Conservation (phyloP, 345 rosid genomes). For the Draba incana region DNA sequence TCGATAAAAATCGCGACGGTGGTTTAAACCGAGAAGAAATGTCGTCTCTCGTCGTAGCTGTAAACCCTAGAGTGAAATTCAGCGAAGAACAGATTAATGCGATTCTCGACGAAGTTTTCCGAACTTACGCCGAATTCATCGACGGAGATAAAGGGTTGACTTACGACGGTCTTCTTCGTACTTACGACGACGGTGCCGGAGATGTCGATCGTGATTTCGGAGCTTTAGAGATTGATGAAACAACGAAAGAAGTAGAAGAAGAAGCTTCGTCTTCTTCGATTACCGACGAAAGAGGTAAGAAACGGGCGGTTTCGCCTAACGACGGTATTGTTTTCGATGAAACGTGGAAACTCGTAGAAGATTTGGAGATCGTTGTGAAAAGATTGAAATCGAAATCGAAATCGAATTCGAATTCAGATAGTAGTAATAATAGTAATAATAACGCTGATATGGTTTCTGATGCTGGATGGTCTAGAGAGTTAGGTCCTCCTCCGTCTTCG, state of each 20-base stretch:
- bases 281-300: too few species aligned
- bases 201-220: conserved; percentile 98
- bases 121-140: conserved; percentile 89
- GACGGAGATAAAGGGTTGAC: conserved; percentile 84
- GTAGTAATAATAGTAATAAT: background rate
- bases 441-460: conserved; percentile 86
- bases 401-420: conserved; percentile 52
- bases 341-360: conserved; percentile 94
- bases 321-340: conserved; percentile 97
- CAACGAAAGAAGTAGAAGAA: conserved; percentile 64
- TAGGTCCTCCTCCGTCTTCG: conserved; percentile 62
- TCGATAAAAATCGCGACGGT: conserved; percentile 81
- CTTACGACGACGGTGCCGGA: conserved; percentile 98
- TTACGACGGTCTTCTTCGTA: conserved; percentile 84
- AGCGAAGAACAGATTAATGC: conserved; percentile 97
- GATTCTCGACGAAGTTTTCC: conserved; percentile 93
- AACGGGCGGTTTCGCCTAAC: conserved; percentile 90
- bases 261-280: conserved; percentile 59
- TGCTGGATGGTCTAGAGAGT: conserved; percentile 79
- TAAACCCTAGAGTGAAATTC: conserved; percentile 94
- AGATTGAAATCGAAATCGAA: conserved; percentile 82
- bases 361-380: conserved; percentile 91
- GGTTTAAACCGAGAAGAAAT: conserved; percentile 93
- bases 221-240: conserved; percentile 78
- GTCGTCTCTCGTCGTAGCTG: conserved; percentile 89